Percentiles rank a stretch among this genome's conserved stretches.
phyloP scores from a whole-genome alignment of 192 early-diverging fungal species.

The Podila epicladia region DNA sequence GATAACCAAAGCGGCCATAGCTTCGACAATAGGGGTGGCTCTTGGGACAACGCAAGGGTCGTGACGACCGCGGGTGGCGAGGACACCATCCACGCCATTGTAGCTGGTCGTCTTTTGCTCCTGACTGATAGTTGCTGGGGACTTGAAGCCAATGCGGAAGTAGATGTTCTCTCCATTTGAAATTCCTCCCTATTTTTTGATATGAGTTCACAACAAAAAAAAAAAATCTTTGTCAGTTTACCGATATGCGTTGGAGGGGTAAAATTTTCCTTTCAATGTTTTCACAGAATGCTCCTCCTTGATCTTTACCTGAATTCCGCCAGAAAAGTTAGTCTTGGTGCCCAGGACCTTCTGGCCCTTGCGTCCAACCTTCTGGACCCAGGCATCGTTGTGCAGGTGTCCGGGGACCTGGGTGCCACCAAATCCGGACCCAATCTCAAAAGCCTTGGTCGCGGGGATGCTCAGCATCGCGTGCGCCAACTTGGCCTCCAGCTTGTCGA shows the following conservation, averaged over 20 bases:
- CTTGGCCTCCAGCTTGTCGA: slow-evolving; percentile 97
- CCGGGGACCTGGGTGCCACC: slow-evolving; percentile 88
- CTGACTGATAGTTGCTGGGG: slow-evolving; percentile 94
- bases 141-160: slow-evolving; percentile 98
- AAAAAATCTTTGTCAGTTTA: too few species aligned
- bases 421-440: slow-evolving; percentile 96
- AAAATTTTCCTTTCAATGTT: too few species aligned
- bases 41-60: slow-evolving; percentile 98
- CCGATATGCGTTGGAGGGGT: too few species aligned
- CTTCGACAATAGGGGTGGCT: slow-evolving; percentile 97
- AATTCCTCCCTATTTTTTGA: slow-evolving; percentile 85
- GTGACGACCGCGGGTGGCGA: slow-evolving; percentile 94
- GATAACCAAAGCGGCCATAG: slow-evolving; percentile 92
- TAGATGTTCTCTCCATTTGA: slow-evolving; percentile 96
- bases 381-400: slow-evolving; percentile 94
- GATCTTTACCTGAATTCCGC: slow-evolving; percentile 80
- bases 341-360: slow-evolving; percentile 64
- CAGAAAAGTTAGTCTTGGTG: slow-evolving; percentile 94
- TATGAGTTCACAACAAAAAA: too few species aligned
- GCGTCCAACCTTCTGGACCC: slow-evolving; percentile 68
- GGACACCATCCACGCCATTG: slow-evolving; percentile 78
- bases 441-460: slow-evolving; percentile 98
- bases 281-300: too few species aligned
- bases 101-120: slow-evolving; percentile 91
- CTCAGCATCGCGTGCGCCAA: slow-evolving; percentile 99